phyloP scores from a whole-genome alignment of 805 yeast species.

The Yarrowia osloensis region DNA sequence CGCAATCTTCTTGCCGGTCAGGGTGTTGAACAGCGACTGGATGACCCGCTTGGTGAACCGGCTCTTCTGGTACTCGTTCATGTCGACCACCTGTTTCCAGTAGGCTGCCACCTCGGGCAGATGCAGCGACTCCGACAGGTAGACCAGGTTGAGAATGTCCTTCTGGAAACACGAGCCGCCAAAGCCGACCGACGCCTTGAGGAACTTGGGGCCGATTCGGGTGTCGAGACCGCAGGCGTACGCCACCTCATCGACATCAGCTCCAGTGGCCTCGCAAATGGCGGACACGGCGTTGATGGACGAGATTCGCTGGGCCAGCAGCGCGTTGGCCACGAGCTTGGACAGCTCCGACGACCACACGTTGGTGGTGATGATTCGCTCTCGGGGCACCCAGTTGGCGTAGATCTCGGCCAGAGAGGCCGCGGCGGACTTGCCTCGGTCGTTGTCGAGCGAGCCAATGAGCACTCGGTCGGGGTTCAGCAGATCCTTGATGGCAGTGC shows the following conservation, averaged over 20 bases:
- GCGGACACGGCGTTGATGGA: slow-evolving; percentile 42
- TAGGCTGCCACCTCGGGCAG: slow-evolving; percentile 40
- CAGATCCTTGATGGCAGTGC: slow-evolving; percentile 40
- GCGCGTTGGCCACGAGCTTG: slow-evolving; percentile 41
- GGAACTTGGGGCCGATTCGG: slow-evolving; percentile 41
- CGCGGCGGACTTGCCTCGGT: slow-evolving; percentile 38
- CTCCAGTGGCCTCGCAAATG: slow-evolving; percentile 42
- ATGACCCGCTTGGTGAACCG: slow-evolving; percentile 40
- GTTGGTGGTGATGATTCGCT: slow-evolving; percentile 40
- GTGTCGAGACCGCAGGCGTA: slow-evolving; percentile 40
- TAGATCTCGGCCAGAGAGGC: slow-evolving; percentile 40
- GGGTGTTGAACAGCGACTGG: slow-evolving; percentile 38
- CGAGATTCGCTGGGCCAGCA: slow-evolving; percentile 41
- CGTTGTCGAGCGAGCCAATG: slow-evolving; percentile 40
- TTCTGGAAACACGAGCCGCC: slow-evolving; percentile 43
- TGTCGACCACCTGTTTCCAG: slow-evolving; percentile 35
- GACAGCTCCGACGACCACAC: slow-evolving; percentile 42
- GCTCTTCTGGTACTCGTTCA: slow-evolving; percentile 41
- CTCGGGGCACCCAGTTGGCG: slow-evolving; percentile 40
- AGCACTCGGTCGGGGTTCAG: slow-evolving; percentile 40
- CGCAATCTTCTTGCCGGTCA: slow-evolving; percentile 39
- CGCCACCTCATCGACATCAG: slow-evolving; percentile 41
- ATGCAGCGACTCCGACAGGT: slow-evolving; percentile 40
- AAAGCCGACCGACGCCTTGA: slow-evolving; percentile 41
- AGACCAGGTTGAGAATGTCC: slow-evolving; percentile 40